Evolutionary conservation across 306 rosid species (phyloP).

Genomic region (Hylodesmum podocarpum): DNA sequence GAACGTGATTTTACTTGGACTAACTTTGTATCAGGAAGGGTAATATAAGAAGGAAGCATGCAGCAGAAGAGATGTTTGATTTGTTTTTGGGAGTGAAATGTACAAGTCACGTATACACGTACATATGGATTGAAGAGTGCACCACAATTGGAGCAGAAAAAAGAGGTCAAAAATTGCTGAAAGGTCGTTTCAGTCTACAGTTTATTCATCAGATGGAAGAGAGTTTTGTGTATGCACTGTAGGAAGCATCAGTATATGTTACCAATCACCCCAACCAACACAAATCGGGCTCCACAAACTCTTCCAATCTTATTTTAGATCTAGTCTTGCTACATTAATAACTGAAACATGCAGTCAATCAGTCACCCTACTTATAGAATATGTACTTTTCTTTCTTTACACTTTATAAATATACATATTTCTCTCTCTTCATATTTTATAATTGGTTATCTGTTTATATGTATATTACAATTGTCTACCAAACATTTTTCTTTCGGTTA

Average conservation of each 20-base stretch:
- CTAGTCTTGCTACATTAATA: too few species aligned
- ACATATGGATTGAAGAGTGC: constrained; percentile 28
- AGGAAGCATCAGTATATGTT: constrained; percentile 45
- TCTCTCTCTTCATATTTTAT: too few species aligned
- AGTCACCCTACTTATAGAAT: too few species aligned
- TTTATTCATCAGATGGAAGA: constrained; percentile 44
- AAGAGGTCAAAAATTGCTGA: constrained; percentile 54
- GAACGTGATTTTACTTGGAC: too few species aligned
- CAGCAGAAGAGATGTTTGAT: not conserved
- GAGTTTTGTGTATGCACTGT: constrained; percentile 36
- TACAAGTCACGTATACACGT: not conserved
- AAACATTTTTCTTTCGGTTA: too few species aligned
- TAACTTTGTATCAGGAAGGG: too few species aligned
- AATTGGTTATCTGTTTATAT: too few species aligned
- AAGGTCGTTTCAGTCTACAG: constrained; percentile 68
- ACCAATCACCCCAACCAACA: constrained; percentile 46
- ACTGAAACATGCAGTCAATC: too few species aligned
- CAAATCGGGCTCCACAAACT: constrained; percentile 55
- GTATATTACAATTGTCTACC: too few species aligned
- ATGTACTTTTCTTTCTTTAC: too few species aligned
- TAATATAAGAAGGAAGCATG: not conserved
- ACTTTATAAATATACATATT: too few species aligned
- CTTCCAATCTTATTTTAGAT: too few species aligned
- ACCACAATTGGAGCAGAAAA: constrained; percentile 14
- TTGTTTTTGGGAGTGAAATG: not conserved